Conservation (phyloP, 2,329 filamentous ascomycete species). For the Exserohilum turcica region DNA sequence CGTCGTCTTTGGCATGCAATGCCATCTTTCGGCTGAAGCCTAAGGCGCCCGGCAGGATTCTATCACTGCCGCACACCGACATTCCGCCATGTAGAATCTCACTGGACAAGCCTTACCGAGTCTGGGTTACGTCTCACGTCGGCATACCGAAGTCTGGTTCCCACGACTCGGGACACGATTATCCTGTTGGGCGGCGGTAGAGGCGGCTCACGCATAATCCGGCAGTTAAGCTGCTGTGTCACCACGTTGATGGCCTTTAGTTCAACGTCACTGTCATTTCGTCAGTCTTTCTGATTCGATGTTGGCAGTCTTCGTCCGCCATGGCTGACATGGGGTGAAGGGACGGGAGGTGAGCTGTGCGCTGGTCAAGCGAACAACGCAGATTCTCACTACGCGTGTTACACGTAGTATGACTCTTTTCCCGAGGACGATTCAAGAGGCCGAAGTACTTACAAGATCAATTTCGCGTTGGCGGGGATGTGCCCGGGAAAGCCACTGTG, state of each 20-base stretch:
- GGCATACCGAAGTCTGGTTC: constrained; percentile 26
- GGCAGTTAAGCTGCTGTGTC: constrained; percentile 10
- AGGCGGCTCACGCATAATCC: constrained; percentile 1
- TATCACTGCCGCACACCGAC: constrained; percentile 24
- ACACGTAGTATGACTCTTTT: constrained; percentile 5
- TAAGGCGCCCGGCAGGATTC: constrained; percentile 14
- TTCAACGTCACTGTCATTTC: constrained; percentile 64
- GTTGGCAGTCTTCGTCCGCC: not conserved
- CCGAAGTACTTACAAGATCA: constrained; percentile 75
- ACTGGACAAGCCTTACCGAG: constrained; percentile 14
- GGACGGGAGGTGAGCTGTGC: constrained; percentile 12
- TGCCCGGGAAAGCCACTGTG: constrained; percentile 75
- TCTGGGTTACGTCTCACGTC: constrained; percentile 11
- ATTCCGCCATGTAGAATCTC: constrained; percentile 20
- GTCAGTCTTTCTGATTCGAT: constrained; percentile 18
- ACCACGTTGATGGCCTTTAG: constrained; percentile 64
- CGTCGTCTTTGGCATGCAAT: constrained; percentile 1
- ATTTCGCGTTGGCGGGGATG: constrained; percentile 74
- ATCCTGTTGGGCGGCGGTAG: constrained; percentile 5
- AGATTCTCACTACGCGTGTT: not conserved
- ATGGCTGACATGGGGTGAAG: not conserved
- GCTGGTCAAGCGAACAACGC: constrained; percentile 7
- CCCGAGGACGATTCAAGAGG: not conserved
- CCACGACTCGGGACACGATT: constrained; percentile 3
- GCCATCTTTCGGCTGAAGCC: constrained; percentile 7